phyloP scores from a whole-genome alignment of 1,284 basidiomycete genomes.

The Cutaneotrichosporon sp. region DNA sequence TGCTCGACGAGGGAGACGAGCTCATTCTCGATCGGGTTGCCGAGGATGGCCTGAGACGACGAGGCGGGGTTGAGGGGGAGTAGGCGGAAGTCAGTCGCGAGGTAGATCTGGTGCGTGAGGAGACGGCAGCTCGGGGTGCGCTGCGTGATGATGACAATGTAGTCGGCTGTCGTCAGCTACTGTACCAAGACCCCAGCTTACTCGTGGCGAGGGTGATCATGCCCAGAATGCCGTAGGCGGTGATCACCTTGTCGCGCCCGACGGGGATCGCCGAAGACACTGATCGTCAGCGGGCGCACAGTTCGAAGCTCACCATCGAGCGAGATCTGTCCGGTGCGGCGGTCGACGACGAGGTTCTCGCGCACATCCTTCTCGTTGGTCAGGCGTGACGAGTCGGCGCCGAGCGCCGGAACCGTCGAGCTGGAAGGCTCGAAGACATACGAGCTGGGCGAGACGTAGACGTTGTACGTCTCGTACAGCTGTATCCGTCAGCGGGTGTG shows the following conservation, averaged over 20 bases:
- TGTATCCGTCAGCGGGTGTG: constrained; percentile 20
- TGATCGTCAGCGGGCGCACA: constrained; percentile 11
- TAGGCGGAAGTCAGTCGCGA: constrained; percentile 88
- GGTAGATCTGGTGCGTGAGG: constrained; percentile 82
- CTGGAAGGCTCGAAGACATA: constrained; percentile 54
- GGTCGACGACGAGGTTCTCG: constrained; percentile 54
- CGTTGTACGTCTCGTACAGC: constrained; percentile 54
- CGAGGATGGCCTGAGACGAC: constrained; percentile 61
- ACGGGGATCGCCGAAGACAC: constrained; percentile 48
- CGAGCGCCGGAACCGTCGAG: constrained; percentile 26
- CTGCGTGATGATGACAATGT: constrained; percentile 84
- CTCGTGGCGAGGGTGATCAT: constrained; percentile 82
- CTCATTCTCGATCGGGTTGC: constrained; percentile 83
- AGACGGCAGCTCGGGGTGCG: constrained; percentile 77
- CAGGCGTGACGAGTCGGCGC: constrained; percentile 25
- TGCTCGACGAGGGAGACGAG: constrained; percentile 82
- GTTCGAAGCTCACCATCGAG: constrained; percentile 48
- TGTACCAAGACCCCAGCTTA: constrained; percentile 46
- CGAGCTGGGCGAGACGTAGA: constrained; percentile 51
- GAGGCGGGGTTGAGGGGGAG: constrained; percentile 74
- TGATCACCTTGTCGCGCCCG: constrained; percentile 55
- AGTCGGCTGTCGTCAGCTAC: constrained; percentile 69
- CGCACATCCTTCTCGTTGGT: constrained; percentile 48
- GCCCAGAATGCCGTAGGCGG: constrained; percentile 80
- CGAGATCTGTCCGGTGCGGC: constrained; percentile 50